Conservation (phyloP, 176 grass and related monocot genomes). For the Musa troglodytarum region DNA sequence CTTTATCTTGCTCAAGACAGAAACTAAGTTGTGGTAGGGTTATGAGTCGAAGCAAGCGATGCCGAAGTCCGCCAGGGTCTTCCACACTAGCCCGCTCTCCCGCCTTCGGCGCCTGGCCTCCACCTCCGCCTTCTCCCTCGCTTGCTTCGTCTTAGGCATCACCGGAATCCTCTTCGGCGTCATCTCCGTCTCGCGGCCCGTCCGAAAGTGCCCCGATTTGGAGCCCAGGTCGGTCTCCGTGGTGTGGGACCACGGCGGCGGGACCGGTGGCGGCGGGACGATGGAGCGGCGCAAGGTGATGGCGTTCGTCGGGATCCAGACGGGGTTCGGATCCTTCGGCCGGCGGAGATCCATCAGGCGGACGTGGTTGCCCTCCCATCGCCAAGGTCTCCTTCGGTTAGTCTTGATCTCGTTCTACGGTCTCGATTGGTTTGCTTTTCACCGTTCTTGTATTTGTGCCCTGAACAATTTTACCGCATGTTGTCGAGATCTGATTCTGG, state of each 20-base stretch:
- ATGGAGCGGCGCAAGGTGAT: slow-evolving; percentile 75
- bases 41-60: slow-evolving; percentile 28
- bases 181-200: slow-evolving; percentile 8
- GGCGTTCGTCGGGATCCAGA: slow-evolving; percentile 97
- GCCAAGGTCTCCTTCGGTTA: slow-evolving; percentile 75
- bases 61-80: slow-evolving; percentile 70
- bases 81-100: slow-evolving; percentile 35
- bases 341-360: slow-evolving; percentile 53
- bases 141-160: slow-evolving; percentile 66
- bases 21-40: not conserved
- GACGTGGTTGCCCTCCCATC: slow-evolving; percentile 87
- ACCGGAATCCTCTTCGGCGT: slow-evolving; percentile 48
- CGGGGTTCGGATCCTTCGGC: slow-evolving; percentile 64
- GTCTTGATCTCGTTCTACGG: not conserved
- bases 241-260: slow-evolving; percentile 42
- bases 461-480: not conserved
- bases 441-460: not conserved
- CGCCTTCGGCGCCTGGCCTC: slow-evolving; percentile 34
- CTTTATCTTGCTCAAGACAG: not conserved
- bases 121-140: slow-evolving; percentile 42
- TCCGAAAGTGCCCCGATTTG: slow-evolving; percentile 41
- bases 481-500: not conserved
- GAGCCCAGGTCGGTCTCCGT: slow-evolving; percentile 71
- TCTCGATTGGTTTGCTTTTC: too few species aligned
- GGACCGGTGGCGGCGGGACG: slow-evolving; percentile 21